Evolutionary conservation across 2,329 filamentous ascomycete species (phyloP).

Genomic region (Gyromitra esculenta): DNA sequence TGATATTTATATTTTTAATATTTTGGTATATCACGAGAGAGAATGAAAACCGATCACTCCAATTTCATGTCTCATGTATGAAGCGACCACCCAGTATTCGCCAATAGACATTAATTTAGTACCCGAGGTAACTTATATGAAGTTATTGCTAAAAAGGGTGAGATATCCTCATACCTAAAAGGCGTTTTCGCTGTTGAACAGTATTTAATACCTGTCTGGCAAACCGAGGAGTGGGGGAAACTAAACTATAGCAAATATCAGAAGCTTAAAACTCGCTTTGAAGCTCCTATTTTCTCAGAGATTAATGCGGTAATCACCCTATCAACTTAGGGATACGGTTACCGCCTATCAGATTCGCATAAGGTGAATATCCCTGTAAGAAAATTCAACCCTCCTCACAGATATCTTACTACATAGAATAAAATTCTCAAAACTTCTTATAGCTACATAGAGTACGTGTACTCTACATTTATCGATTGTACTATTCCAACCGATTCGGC

Average conservation of each 20-base stretch:
- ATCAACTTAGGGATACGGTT: too few relatives aligned
- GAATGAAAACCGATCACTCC: not conserved
- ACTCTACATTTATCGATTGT: not conserved
- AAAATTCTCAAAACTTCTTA: too few relatives aligned
- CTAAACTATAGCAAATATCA: too few relatives aligned
- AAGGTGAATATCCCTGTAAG: too few relatives aligned
- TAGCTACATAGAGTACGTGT: too few relatives aligned
- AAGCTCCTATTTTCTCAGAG: not conserved
- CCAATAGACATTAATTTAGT: not conserved
- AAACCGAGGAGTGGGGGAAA: too few relatives aligned
- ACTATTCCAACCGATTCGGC: not conserved
- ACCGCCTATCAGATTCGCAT: too few relatives aligned
- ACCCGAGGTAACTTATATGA: not conserved
- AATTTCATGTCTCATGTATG: not conserved
- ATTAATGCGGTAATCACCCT: not conserved
- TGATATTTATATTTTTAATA: not conserved
- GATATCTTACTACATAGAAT: too few relatives aligned
- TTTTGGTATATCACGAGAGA: not conserved
- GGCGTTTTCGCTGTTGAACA: not conserved
- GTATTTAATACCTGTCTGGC: too few relatives aligned
- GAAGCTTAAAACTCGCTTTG: not conserved
- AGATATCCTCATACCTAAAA: not conserved
- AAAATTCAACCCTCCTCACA: too few relatives aligned
- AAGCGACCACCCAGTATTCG: not conserved
- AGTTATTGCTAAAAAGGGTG: not conserved